These are phyloP conservation scores for Dionaea muscipula DNA, from an alignment of 179 eudicot species.

Conservation along the genomic window DNA sequence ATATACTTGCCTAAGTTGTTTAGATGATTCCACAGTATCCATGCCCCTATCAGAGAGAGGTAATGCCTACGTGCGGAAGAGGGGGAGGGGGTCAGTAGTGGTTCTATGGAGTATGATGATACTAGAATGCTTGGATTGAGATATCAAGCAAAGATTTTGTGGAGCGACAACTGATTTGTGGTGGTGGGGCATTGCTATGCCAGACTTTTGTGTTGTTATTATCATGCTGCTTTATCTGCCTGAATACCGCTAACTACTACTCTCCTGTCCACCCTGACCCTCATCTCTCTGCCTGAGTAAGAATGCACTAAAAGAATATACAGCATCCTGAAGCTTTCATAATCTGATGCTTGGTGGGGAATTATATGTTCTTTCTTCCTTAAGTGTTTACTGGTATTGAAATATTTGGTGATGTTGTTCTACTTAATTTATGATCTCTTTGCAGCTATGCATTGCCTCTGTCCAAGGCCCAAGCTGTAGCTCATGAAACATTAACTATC, in stretches of 20 bases:
- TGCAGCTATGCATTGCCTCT: conserved; percentile 80
- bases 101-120: too few species aligned
- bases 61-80: too few species aligned
- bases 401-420: background rate
- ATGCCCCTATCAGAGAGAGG: too few species aligned
- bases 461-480: conserved; percentile 84
- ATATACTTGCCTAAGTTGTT: too few species aligned
- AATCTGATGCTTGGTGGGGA: background rate
- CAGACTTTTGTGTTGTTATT: background rate
- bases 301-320: background rate
- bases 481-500: conserved; percentile 77
- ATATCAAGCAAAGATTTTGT: too few species aligned
- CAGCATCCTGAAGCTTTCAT: background rate
- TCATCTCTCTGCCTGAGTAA: background rate
- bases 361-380: background rate
- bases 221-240: background rate
- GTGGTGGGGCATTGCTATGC: background rate
- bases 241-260: too few species aligned
- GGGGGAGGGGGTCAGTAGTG: too few species aligned
- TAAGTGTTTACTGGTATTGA: background rate
- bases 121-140: too few species aligned
- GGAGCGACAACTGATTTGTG: too few species aligned
- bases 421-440: conserved; percentile 9
- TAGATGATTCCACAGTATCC: too few species aligned
- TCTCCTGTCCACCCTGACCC: background rate